Base-by-base conservation (phyloP, 2,329 filamentous ascomycete genomes). In the Curvularia sp. region DNA sequence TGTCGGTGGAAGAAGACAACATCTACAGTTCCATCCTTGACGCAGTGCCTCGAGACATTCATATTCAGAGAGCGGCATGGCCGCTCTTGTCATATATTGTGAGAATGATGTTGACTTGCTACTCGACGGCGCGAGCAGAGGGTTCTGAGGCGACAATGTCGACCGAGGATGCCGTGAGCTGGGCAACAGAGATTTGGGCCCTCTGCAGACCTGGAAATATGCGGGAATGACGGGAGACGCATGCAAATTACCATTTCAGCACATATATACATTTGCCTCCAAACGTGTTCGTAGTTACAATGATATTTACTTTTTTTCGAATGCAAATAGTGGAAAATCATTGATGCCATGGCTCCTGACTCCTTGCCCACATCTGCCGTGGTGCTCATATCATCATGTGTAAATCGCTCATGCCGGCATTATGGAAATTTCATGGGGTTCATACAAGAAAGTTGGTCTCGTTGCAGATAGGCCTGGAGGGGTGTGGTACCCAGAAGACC, bases 31-130 rank as follows among this genome's bases (percentile, higher is more conserved):
- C 10, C 5, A 39, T 58, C 10, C 22, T 20, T 20, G 46, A 33
- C 30, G 56, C 49, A n/a, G 5, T 63, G 12, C 58, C 56, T 4
- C 18, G 20, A 8, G 56, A 38, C 9, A 44, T 62, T 13, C 18
- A 41, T 5, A n/a, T 43, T 30, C 26, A 26, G 6, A 15, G 39
- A 10, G 8, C 22, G 4, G 44, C 55, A 6, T 54, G 42, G 57
- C 38, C 26, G 2, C n/a, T 51, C 24, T 18, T 49, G 15, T 31
- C 20, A 9, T 30, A 31, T 22, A 49, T 43, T 30, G n/a, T 9
- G 8, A 52, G 49, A 13, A 26, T 2, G 15, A 58, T 59, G 56
- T 18, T 56, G 33, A 20, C 18, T 13, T 52, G 30, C 33, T 39
- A 58, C 4, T 4, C 15, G 7, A 10, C 24, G 9, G 52, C 49